Conservation (phyloP, 306 rosid genomes). For the Urtica urens region DNA sequence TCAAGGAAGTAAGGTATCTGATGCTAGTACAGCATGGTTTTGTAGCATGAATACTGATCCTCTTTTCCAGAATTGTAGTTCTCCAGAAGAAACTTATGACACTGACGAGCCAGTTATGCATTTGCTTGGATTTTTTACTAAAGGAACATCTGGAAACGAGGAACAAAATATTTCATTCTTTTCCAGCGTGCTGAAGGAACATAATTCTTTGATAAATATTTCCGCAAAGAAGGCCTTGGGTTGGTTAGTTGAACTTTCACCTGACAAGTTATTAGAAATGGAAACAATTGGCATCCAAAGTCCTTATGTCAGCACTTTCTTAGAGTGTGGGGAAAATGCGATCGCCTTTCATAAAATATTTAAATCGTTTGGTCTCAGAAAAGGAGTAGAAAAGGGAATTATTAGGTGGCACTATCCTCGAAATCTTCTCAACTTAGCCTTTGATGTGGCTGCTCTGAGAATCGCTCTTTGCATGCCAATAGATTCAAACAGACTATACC, state of each 20-base stretch:
- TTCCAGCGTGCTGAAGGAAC: conserved; percentile 68
- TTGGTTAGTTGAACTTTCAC: conserved; percentile 64
- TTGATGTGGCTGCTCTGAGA: conserved; percentile 79
- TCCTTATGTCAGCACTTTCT: conserved; percentile 39
- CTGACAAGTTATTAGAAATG: conserved; percentile 54
- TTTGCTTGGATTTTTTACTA: conserved; percentile 65
- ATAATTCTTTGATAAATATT: conserved; percentile 43
- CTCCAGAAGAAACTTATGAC: conserved; percentile 57
- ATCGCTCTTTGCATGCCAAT: conserved; percentile 61
- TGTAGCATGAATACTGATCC: conserved; percentile 85
- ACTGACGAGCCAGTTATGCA: conserved; percentile 38
- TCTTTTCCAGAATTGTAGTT: conserved; percentile 54
- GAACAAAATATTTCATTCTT: conserved; percentile 68
- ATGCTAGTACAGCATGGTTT: conserved; percentile 68
- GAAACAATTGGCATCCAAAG: conserved; percentile 69
- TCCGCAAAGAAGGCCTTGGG: conserved; percentile 61
- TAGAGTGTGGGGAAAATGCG: conserved; percentile 24
- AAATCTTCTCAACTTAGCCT: conserved; percentile 62
- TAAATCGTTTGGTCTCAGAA: conserved; percentile 74
- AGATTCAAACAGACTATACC: conserved; percentile 64
- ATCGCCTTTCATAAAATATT: conserved; percentile 51
- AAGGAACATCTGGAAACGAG: conserved; percentile 63
- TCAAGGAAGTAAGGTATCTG: conserved; percentile 39
- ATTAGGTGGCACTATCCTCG: conserved; percentile 66
- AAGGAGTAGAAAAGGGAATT: conserved; percentile 53